Evolutionary conservation across 805 yeast genomes (phyloP), one percentile per base, ranked within the genome.

Genomic region (Myxozyma nipponensis): DNA sequence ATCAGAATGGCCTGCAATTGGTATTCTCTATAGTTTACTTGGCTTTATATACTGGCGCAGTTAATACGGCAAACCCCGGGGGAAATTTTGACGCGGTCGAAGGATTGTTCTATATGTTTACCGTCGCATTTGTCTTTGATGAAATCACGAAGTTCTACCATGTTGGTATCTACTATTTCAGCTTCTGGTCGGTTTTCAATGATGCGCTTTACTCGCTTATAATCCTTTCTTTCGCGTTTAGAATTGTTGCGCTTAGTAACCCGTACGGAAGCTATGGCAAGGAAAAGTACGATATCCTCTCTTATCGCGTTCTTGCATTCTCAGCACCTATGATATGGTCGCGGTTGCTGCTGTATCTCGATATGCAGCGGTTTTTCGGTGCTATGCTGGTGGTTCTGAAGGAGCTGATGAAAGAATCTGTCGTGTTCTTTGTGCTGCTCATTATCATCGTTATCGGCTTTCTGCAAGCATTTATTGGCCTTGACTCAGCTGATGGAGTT

Each of bases 261-360:
- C 58, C 62, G 21, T 22, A 36, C 5, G 54, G 34, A 26, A 45
- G 51, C 38, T 15, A 35, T 21, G 43, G 30, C 19, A 44, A 45
- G 3, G 34, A 42, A 15, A 7, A 37, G 17, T 60, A 77, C 59
- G 86, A 81, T 62, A 74, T 75, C 56, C 71, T 79, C 4, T 61
- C 95, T 0, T 86, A 81, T 64, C 71, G 95, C 54, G 65, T 86
- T 2, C 68, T 88, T 42, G 82, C 95, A 0, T 76, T 89, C 62
- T 89, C 86, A 13, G 84, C 95, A 4, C 96, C 96, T 2, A 72
- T 88, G 57, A 82, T 88, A 77, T 88, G 95, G 95, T 77, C 85
- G 1, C 74, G 96, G 44, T 70, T 88, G 44, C 69, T 88, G 49
- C 73, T 88, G 34, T 87, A 75, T 67, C 74, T 87, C 60, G 96